Base-by-base conservation (phyloP, 352 stramenopile genomes). In the Stephanocyclus meneghinianus region DNA sequence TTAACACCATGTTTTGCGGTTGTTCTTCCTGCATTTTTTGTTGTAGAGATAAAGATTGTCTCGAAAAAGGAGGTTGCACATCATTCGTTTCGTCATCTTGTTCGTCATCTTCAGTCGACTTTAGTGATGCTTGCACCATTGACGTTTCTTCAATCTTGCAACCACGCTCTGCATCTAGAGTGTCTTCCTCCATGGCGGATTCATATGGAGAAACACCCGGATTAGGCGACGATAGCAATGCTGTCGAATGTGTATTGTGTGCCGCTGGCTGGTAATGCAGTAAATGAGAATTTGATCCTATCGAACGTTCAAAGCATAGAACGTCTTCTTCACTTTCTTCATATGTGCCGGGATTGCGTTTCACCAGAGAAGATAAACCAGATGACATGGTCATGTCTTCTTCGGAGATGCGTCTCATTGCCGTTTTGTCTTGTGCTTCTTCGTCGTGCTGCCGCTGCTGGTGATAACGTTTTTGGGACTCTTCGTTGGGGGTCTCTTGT, bases 311-410 rank as follows among this genome's bases (percentile, higher is more conserved):
- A 42, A 62, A 62, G 9, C 53, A 16, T 42, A 44, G 21, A 18
- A 62, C 21, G 3, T 44, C 40, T 62, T 62, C 53, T 13, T 44
- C 26, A 44, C 11, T 62, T 18, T 62, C 53, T 62, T 62, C 26
- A 30, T 30, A 3, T 40, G 6, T 18, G 13, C 53, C 2, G 2
- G 18, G 18, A 32, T 40, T 40, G n/a, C 29, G 29, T 62, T 62
- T 42, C 7, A 40, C 35, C 10, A 15, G 6, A 16, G 26, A 62
- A 44, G 53, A 18, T 18, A 59, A 32, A 15, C 9, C 53, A 62
- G 50, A 26, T 32, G 16, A 30, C 21, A 62, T 62, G 26, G 5
- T 13, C 53, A 18, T 16, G 7, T 40, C 35, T 40, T 40, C 35
- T 8, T 40, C 35, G 35, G 35, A 40, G 35, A 40, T 40, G 35